Percentiles rank a stretch among this genome's conserved stretches.
Evolutionary conservation across 345 rosid species (phyloP).

Genomic region (Durio zibethinus): DNA sequence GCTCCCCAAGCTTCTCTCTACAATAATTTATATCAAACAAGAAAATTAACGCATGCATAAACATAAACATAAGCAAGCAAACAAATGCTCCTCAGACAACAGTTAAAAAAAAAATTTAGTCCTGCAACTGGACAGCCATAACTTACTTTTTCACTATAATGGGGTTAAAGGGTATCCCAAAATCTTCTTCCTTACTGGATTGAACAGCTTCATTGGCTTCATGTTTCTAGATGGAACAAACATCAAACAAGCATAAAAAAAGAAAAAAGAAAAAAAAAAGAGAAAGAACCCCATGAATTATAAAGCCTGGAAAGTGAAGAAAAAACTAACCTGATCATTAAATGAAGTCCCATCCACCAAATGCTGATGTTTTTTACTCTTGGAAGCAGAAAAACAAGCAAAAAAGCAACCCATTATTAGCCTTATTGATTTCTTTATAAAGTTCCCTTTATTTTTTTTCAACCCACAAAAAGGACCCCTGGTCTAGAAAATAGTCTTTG

Average conservation of each 20-base stretch:
- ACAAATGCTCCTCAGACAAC: too few relatives aligned
- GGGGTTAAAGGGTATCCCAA: constrained; percentile 22
- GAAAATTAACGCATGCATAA: not conserved
- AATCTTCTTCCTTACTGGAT: constrained; percentile 21
- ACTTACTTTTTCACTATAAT: constrained; percentile 19
- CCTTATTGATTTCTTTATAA: constrained; percentile 23
- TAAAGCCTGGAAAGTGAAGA: not conserved
- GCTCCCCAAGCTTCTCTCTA: constrained; percentile 31
- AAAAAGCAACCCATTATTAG: constrained; percentile 51
- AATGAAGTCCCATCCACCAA: constrained; percentile 30
- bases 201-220: constrained; percentile 22
- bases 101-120: too few relatives aligned
- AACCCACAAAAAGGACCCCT: not conserved
- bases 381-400: constrained; percentile 50
- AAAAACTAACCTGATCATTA: constrained; percentile 27
- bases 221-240: constrained; percentile 34
- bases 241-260: not conserved
- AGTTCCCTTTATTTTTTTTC: not conserved
- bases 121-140: not conserved
- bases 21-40: not conserved
- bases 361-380: constrained; percentile 34
- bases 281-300: not conserved
- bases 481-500: constrained; percentile 8
- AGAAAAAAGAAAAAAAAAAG: not conserved
- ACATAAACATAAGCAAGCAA: not conserved